Evolutionary conservation across 768 basidiomycete genomes (phyloP), one percentile per base, ranked within the genome.

Genomic region (Agrocybe chaxingu): DNA sequence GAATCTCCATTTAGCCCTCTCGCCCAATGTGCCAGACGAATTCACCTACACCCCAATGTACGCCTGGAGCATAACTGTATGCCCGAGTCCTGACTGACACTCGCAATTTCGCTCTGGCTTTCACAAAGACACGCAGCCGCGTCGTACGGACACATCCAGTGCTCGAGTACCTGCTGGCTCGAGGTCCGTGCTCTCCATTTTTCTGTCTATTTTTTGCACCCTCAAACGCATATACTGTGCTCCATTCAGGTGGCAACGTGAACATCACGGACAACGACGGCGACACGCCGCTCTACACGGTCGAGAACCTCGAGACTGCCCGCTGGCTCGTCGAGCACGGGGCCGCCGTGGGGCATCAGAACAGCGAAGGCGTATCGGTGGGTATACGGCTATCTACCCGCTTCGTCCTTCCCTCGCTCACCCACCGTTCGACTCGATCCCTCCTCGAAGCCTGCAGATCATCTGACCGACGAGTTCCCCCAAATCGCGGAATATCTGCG

Each of bases 221-320:
- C 24, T 24, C 24, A 24, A 53, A 13, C 45, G 48, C 51, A 53
- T 38, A 39, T 44, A 32, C 40, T 53, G 33, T 48, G 32, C 19
- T 45, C 38, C 24, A 44, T 48, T 24, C 24, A 85, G 93, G 93
- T 11, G 94, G 93, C 45, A 79, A 95, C 63, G 88, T 94, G 50
- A 93, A 97, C 62, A 67, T 94, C 53, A 78, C 81, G 1, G 94
- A 97, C 63, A 75, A 74, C 46, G 94, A 97, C 62, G 90, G 89
- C 7, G 94, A 97, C 65, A 96, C 93, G 8, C 94, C 94, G 8
- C 72, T 97, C 12, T 96, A 89, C 73, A 89, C 89, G 19, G 92
- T 92, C 41, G 94, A 97, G 69, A 80, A 82, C 63, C 60, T 89
- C 37, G 79, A 85, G 52, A 88, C 87, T 0, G 93, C 94, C 2